Conservation (phyloP, 2,329 filamentous ascomycete species). For the Plectosphaerella sp. region DNA sequence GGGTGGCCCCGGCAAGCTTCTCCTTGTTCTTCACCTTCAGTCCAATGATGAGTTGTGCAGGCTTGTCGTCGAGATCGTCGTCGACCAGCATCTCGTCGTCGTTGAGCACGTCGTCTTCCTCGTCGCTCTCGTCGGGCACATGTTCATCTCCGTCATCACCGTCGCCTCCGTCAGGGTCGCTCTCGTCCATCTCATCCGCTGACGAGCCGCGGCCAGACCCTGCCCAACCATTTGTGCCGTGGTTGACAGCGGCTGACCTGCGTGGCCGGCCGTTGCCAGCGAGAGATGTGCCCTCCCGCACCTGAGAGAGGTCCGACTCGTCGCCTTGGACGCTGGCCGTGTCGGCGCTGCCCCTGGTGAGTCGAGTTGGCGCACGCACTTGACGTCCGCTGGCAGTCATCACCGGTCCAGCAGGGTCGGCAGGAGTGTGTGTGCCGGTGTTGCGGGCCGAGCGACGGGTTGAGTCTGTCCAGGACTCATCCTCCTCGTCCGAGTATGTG, state of each 20-base stretch:
- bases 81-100: slow-evolving; percentile 53
- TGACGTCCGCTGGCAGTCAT: slow-evolving; percentile 86
- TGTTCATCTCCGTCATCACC: slow-evolving; percentile 68
- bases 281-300: slow-evolving; percentile 21
- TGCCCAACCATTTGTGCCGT: slow-evolving; percentile 45
- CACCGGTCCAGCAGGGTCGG: slow-evolving; percentile 57
- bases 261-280: slow-evolving; percentile 45
- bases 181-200: slow-evolving; percentile 49
- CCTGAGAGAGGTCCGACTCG: slow-evolving; percentile 22
- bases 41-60: slow-evolving; percentile 69
- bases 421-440: slow-evolving; percentile 68
- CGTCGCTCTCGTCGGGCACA: slow-evolving; percentile 55
- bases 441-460: slow-evolving; percentile 67
- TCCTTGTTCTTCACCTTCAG: slow-evolving; percentile 45
- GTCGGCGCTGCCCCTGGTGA: slow-evolving; percentile 42
- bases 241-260: slow-evolving; percentile 44
- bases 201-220: slow-evolving; percentile 22
- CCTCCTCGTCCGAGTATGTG: slow-evolving; percentile 88
- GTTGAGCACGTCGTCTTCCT: slow-evolving; percentile 53
- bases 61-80: slow-evolving; percentile 43
- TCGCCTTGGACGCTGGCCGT: slow-evolving; percentile 42
- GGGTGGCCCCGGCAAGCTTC: slow-evolving; percentile 1
- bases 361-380: slow-evolving; percentile 63
- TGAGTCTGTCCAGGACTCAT: slow-evolving; percentile 63
- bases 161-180: slow-evolving; percentile 72